Conservation (phyloP, 1,139 yeast genomes). For the Zygotorulaspora mrakii region DNA sequence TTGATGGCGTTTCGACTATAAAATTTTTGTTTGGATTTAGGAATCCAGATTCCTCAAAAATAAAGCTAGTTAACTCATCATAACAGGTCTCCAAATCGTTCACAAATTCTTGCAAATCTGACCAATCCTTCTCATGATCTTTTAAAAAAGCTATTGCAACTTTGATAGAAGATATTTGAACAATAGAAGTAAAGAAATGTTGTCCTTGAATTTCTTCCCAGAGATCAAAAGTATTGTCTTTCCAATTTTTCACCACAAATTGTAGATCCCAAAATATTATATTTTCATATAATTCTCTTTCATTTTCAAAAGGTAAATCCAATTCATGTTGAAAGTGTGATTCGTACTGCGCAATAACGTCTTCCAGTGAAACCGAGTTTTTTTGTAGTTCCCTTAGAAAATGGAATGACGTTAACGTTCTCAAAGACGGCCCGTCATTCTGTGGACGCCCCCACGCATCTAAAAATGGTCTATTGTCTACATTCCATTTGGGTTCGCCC, state of each 20-base stretch:
- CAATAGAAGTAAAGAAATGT: conserved; percentile 76
- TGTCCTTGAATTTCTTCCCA: conserved; percentile 85
- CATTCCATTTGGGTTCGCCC: conserved; percentile 86
- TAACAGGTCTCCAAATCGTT: conserved; percentile 20
- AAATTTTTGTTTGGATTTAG: conserved; percentile 46
- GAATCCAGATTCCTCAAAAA: conserved; percentile 46
- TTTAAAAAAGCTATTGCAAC: conserved; percentile 52
- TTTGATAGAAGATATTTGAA: conserved; percentile 66
- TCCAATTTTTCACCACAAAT: conserved; percentile 65
- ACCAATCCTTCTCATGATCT: conserved; percentile 13
- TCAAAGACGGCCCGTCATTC: conserved; percentile 87
- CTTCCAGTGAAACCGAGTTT: conserved; percentile 34
- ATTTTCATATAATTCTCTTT: conserved; percentile 43
- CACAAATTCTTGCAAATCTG: conserved; percentile 5
- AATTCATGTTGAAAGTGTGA: conserved; percentile 27
- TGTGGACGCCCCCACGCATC: conserved; percentile 93
- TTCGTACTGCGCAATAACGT: conserved; percentile 16
- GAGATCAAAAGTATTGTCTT: conserved; percentile 65
- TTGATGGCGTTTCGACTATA: conserved; percentile 65
- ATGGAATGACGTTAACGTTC: conserved; percentile 61
- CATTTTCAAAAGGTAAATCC: conserved; percentile 21
- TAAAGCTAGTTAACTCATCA: conserved; percentile 25
- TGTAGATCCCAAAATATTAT: conserved; percentile 68
- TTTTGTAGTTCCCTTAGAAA: conserved; percentile 48
- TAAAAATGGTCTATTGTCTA: conserved; percentile 58